These are phyloP conservation scores for Metschnikowia matae DNA, from an alignment of 805 yeast species.

Conservation along the genomic window DNA sequence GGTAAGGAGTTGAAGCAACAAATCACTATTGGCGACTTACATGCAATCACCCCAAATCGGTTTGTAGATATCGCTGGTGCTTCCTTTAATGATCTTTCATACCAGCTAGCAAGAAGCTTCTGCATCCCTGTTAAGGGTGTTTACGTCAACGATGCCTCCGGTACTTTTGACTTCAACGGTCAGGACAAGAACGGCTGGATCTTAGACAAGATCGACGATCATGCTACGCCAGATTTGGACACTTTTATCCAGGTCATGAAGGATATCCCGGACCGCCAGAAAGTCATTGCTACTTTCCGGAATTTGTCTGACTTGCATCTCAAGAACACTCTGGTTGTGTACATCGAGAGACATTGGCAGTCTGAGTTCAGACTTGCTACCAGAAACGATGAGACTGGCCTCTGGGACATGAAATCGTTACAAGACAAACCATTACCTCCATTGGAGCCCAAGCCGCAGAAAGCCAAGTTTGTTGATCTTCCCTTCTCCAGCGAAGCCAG, in stretches of 20 bases:
- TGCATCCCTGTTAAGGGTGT: constrained; percentile 86
- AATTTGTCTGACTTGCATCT: constrained; percentile 80
- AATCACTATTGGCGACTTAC: constrained; percentile 69
- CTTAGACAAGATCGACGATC: constrained; percentile 71
- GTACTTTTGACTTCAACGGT: constrained; percentile 61
- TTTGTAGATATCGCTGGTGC: constrained; percentile 85
- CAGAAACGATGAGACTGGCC: constrained; percentile 52
- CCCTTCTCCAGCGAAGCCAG: constrained; percentile 48
- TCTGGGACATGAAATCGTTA: constrained; percentile 51
- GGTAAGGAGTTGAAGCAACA: constrained; percentile 52
- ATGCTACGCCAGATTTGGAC: constrained; percentile 69
- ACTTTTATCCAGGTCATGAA: constrained; percentile 76
- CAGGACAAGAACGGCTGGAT: constrained; percentile 75
- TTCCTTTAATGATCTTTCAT: constrained; percentile 77
- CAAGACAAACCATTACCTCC: constrained; percentile 64
- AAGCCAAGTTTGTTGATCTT: constrained; percentile 67
- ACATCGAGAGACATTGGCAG: constrained; percentile 84
- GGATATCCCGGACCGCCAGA: constrained; percentile 66
- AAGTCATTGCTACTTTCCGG: constrained; percentile 67
- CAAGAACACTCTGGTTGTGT: constrained; percentile 59
- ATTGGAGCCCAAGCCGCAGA: constrained; percentile 46
- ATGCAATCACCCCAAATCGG: constrained; percentile 75
- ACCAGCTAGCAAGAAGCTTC: constrained; percentile 82
- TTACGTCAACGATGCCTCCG: constrained; percentile 70
- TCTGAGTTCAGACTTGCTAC: constrained; percentile 64